Conservation (phyloP, 768 basidiomycete genomes). For the Sporobolomyces pararoseus region DNA sequence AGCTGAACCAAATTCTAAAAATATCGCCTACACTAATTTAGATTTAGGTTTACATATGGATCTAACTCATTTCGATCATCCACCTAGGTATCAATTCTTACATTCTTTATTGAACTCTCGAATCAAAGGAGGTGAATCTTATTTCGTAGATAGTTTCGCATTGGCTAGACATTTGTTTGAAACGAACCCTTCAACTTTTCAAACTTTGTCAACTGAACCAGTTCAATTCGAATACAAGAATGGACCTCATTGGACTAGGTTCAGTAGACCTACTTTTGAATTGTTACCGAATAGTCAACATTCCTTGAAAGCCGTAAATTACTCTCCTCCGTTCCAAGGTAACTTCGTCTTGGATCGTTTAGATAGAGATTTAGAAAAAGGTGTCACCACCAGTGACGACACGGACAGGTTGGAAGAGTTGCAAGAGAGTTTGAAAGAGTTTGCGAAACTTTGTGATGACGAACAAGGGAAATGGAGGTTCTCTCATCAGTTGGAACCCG, state of each 20-base stretch:
- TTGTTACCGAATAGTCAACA: conserved; percentile 46
- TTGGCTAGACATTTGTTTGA: conserved; percentile 59
- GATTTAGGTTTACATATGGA: conserved; percentile 89
- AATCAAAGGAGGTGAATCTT: conserved; percentile 74
- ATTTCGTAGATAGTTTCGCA: conserved; percentile 76
- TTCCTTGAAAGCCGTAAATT: conserved; percentile 70
- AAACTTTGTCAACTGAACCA: conserved; percentile 59
- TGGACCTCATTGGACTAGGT: conserved; percentile 75
- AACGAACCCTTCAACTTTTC: conserved; percentile 57
- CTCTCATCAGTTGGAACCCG: conserved; percentile 68
- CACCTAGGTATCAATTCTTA: conserved; percentile 85
- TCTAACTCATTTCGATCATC: conserved; percentile 80
- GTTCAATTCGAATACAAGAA: conserved; percentile 91
- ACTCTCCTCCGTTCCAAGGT: conserved; percentile 92
- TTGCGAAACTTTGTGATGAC: conserved; percentile 59
- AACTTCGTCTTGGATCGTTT: conserved; percentile 62
- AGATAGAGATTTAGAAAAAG: conserved; percentile 54
- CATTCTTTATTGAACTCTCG: conserved; percentile 69
- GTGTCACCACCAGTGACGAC: conserved; percentile 15
- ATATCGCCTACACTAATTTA: conserved; percentile 92
- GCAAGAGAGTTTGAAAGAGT: conserved; percentile 58
- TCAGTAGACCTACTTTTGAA: conserved; percentile 71
- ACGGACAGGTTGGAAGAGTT: conserved; percentile 21
- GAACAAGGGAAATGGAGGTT: conserved; percentile 55
- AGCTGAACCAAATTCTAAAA: conserved; percentile 66